Base-by-base conservation (phyloP, 306 rosid species). In the Glycine tomentella region DNA sequence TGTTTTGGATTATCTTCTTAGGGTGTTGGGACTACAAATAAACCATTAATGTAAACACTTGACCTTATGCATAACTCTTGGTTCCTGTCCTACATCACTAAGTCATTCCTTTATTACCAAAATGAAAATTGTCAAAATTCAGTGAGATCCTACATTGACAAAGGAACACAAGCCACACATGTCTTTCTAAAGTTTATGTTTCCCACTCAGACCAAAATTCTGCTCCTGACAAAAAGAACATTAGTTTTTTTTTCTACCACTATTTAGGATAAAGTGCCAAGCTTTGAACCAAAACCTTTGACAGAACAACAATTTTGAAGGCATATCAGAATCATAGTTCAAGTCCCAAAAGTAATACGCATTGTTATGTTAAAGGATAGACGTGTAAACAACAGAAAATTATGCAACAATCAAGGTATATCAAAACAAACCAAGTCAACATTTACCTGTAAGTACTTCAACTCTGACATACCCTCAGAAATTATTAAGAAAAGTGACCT, bases 381-480 rank as follows among this genome's bases (percentile, higher is more conserved):
- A 66, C 15, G 4, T 2, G 9, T 33, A 64, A 65, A 38, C 61
- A 77, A 51, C 46, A 61, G 36, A 78, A 52, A 69, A 4, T 9
- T 55, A 76, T 44, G 71, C 66, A 82, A 62, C 17, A 77, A 70
- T 77, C 53, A 80, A 52, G 56, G 84, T 64, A 66, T 38, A 67
- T 69, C 67, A 11, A 50, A 62, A 45, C 17, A 64, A 48, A 71
- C 14, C 16, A 17, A 66, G 57, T 52, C 52, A 68, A 81, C 7
- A 79, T 46, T 79, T 87, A 95, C 99, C 99, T 93, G 99, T 51
- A 95, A 84, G 85, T 93, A 95, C 86, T 90, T 92, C 91, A 95
- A 89, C 34, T 95, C 97, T 15, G 96, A 85, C 97, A 95, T 88
- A 34, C 98, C 92, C 83, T 88, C 91, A 15, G 99, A 91, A 77